Evolutionary conservation across 306 rosid species (phyloP).

Genomic region (Cucurbita ficifolia): DNA sequence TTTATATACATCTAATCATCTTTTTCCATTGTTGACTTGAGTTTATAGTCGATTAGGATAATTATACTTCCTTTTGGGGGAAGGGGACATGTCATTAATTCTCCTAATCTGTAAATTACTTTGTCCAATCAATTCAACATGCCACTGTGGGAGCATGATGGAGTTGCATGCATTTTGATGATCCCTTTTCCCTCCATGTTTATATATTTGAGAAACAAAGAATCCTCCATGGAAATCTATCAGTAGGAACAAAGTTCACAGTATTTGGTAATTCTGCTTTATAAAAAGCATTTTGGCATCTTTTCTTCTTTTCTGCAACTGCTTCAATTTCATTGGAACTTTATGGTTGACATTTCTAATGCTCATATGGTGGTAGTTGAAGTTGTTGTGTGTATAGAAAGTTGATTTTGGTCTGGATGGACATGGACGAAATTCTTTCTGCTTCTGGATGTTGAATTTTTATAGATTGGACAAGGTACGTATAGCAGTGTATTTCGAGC

Average conservation of each 20-base stretch:
- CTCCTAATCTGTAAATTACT: neutral
- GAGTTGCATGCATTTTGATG: neutral
- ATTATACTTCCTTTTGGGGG: neutral
- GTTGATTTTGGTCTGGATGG: neutral
- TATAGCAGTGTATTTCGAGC: conserved; percentile 94
- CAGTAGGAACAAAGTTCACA: neutral
- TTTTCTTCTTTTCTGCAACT: neutral
- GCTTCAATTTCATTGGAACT: neutral
- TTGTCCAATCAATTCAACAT: neutral
- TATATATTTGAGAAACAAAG: neutral
- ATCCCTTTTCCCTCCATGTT: neutral
- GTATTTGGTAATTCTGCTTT: neutral
- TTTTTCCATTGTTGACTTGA: neutral
- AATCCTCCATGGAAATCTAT: neutral
- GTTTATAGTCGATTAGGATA: neutral
- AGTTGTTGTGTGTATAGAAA: neutral
- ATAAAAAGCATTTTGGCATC: neutral
- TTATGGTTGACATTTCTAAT: neutral
- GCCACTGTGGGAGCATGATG: neutral
- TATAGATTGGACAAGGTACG: conserved; percentile 95
- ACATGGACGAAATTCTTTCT: neutral
- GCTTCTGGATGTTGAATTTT: neutral
- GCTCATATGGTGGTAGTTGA: neutral
- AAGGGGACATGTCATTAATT: neutral
- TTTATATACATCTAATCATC: neutral